Evolutionary conservation across 2,329 filamentous ascomycete species (phyloP).

Genomic region (Scedosporium dehoogii): DNA sequence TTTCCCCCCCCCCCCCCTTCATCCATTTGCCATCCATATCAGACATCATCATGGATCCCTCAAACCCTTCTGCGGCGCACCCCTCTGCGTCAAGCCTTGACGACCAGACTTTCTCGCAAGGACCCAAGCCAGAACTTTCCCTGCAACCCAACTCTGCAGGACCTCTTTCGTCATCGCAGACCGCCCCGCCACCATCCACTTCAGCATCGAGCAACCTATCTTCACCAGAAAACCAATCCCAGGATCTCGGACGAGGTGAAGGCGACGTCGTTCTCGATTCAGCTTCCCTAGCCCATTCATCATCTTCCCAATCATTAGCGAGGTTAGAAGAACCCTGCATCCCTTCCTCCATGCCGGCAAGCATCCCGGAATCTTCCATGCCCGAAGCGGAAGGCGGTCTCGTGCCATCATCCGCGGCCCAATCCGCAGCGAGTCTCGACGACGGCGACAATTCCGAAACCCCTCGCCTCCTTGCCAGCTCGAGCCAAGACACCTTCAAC

Average conservation of each 20-base stretch:
- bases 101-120: not conserved
- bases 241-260: not conserved
- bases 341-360: not conserved
- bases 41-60: constrained; percentile 3
- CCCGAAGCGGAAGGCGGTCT: not conserved
- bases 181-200: not conserved
- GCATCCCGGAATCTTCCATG: not conserved
- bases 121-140: not conserved
- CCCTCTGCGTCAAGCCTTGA: not conserved
- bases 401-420: not conserved
- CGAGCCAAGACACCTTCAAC: constrained; percentile 14
- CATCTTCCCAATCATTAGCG: not conserved
- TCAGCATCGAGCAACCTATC: not conserved
- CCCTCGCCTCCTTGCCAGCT: constrained; percentile 29
- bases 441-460: constrained; percentile 29
- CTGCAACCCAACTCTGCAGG: not conserved
- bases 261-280: not conserved
- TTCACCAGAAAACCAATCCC: not conserved
- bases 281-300: not conserved
- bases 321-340: not conserved
- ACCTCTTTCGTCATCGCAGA: not conserved
- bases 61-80: not conserved
- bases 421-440: not conserved
- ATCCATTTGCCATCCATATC: not conserved
- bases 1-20: no score